Evolutionary conservation across 345 rosid genomes (phyloP).

Genomic region (Ricinus communis): DNA sequence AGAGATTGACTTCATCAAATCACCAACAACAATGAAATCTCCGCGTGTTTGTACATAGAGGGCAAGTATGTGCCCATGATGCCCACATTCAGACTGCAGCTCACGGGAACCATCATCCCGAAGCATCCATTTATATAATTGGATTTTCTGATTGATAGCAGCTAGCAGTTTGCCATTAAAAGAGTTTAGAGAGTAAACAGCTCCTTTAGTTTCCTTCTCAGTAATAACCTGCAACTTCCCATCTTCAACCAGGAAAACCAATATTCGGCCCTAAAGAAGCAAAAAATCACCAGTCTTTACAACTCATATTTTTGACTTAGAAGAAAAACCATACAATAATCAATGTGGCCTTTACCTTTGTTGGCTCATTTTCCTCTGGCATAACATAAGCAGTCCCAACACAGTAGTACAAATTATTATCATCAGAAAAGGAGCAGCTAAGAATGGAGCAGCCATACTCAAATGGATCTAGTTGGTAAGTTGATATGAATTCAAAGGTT

Average conservation of each 20-base stretch:
- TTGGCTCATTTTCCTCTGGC: conserved; percentile 86
- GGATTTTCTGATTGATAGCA: conserved; percentile 88
- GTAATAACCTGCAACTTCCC: conserved; percentile 81
- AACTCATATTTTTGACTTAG: not conserved
- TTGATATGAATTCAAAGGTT: conserved; percentile 74
- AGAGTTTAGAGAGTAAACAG: conserved; percentile 79
- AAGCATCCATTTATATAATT: conserved; percentile 89
- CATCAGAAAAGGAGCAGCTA: conserved; percentile 88
- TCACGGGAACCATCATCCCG: conserved; percentile 86
- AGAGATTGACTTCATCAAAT: conserved; percentile 90
- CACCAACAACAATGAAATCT: conserved; percentile 93
- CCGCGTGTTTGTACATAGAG: conserved; percentile 91
- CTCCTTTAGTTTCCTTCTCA: conserved; percentile 93
- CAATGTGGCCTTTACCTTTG: conserved; percentile 48
- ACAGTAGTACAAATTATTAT: conserved; percentile 73
- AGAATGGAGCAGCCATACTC: conserved; percentile 91
- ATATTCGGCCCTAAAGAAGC: conserved; percentile 68
- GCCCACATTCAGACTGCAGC: conserved; percentile 88
- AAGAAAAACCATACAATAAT: not conserved
- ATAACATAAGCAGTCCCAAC: conserved; percentile 94
- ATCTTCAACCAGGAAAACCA: conserved; percentile 83
- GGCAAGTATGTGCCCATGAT: conserved; percentile 89
- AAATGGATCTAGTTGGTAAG: conserved; percentile 76
- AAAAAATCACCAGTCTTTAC: not conserved
- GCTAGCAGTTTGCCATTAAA: conserved; percentile 94